Evolutionary conservation across 345 rosid species (phyloP).

Genomic region (Durio zibethinus): DNA sequence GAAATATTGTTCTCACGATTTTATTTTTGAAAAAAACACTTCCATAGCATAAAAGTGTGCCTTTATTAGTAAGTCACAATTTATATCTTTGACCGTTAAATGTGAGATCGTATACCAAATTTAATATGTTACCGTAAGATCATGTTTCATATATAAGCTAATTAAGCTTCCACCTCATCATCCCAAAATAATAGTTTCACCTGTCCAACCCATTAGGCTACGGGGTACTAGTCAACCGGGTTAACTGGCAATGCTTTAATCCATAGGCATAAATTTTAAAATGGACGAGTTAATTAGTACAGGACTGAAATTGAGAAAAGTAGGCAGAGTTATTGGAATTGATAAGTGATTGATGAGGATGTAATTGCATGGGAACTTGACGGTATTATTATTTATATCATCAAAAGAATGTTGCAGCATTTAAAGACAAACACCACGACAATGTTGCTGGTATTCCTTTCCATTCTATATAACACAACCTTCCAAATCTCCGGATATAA

Average conservation of each 20-base stretch:
- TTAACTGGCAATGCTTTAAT: not conserved
- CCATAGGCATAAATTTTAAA: not conserved
- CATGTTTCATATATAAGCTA: not conserved
- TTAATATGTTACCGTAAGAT: not conserved
- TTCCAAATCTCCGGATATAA: conserved; percentile 39
- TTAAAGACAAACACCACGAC: conserved; percentile 55
- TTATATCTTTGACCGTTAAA: no score
- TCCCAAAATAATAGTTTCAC: not conserved
- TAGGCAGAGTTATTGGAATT: not conserved
- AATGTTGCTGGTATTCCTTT: conserved; percentile 38
- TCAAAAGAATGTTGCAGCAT: conserved; percentile 55
- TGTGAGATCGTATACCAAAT: no score
- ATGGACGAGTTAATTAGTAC: not conserved
- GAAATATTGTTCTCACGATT: no score
- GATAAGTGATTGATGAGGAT: not conserved
- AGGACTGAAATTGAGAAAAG: not conserved
- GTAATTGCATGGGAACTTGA: conserved; percentile 7
- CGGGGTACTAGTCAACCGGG: not conserved
- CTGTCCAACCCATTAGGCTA: not conserved
- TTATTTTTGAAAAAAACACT: no score
- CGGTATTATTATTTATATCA: conserved; percentile 1
- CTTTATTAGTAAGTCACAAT: no score
- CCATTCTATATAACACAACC: conserved; percentile 29
- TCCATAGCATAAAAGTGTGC: no score
- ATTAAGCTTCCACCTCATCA: conserved; percentile 3